Percentiles rank a stretch among this genome's conserved stretches.
Conservation (phyloP, 768 basidiomycete species). For the Galerina marginata region DNA sequence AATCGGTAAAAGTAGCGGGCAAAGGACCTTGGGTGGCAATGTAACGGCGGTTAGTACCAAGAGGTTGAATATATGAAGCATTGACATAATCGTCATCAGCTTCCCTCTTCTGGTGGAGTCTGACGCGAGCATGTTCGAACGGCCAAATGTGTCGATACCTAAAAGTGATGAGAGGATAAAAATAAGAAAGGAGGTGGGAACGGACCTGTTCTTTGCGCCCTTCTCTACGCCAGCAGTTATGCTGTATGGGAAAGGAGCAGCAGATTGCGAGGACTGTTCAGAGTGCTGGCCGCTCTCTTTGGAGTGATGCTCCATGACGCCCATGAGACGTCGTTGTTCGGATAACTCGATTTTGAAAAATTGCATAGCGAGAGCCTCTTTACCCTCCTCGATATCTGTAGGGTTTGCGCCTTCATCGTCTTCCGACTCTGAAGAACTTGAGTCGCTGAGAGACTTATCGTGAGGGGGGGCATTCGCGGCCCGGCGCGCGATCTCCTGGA, state of each 20-base stretch:
- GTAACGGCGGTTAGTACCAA: slow-evolving; percentile 81
- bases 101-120: slow-evolving; percentile 50
- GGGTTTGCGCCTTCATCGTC: slow-evolving; percentile 34
- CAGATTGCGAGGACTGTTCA: slow-evolving; percentile 16
- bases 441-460: slow-evolving; percentile 24
- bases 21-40: slow-evolving; percentile 97
- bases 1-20: slow-evolving; percentile 87
- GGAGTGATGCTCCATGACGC: slow-evolving; percentile 90
- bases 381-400: slow-evolving; percentile 64
- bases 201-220: slow-evolving; percentile 88
- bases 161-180: slow-evolving; percentile 5
- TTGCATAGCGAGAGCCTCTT: slow-evolving; percentile 86
- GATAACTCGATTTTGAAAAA: slow-evolving; percentile 92
- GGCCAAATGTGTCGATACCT: slow-evolving; percentile 98
- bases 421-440: slow-evolving; percentile 36
- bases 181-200: slow-evolving; percentile 8
- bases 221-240: slow-evolving; percentile 97
- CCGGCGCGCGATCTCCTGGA: slow-evolving; percentile 70
- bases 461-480: slow-evolving; percentile 39
- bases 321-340: slow-evolving; percentile 87
- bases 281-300: slow-evolving; percentile 51
- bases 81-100: slow-evolving; percentile 88
- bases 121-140: slow-evolving; percentile 92
- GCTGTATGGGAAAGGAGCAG: slow-evolving; percentile 75
- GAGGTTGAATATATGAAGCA: slow-evolving; percentile 90